Evolutionary conservation across 2,329 filamentous ascomycete species (phyloP).

Genomic region (Pseudopyrenochaeta lycopersici): DNA sequence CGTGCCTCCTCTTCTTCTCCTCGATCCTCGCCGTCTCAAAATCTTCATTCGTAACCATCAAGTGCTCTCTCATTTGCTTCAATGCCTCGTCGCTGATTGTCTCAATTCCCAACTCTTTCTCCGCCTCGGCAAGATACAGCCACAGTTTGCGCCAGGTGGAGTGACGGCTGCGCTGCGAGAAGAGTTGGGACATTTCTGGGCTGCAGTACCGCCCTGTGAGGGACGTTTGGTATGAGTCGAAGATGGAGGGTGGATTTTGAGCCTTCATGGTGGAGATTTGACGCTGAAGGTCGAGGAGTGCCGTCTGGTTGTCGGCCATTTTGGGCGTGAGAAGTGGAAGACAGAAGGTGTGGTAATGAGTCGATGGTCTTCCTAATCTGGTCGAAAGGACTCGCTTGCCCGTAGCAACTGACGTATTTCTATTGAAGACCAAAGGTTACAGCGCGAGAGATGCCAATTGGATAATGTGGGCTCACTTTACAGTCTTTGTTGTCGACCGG

Average conservation of each 20-base stretch:
- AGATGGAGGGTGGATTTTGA: constrained; percentile 27
- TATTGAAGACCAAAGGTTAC: too few relatives aligned
- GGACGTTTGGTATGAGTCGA: constrained; percentile 39
- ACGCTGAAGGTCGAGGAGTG: constrained; percentile 31
- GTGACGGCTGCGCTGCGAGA: constrained; percentile 77
- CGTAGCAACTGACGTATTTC: neutral
- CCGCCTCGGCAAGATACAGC: constrained; percentile 82
- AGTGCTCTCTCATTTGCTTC: constrained; percentile 56
- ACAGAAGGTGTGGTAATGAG: constrained; percentile 7
- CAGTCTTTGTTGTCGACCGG: constrained; percentile 1
- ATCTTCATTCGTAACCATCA: constrained; percentile 57
- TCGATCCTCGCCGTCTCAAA: constrained; percentile 58
- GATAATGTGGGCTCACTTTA: neutral
- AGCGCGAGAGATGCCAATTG: neutral
- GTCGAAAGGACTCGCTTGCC: neutral
- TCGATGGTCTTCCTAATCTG: constrained; percentile 8
- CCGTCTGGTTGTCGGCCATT: constrained; percentile 27
- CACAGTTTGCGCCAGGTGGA: constrained; percentile 86
- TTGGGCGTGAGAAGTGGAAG: neutral
- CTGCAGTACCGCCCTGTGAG: constrained; percentile 70
- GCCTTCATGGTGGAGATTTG: constrained; percentile 32
- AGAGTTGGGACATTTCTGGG: constrained; percentile 68
- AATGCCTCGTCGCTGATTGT: constrained; percentile 71
- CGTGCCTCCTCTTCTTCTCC: constrained; percentile 68
- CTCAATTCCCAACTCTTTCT: constrained; percentile 80